Evolutionary conservation across 2,329 filamentous ascomycete genomes (phyloP).

Genomic region (Fusarium scirpi): DNA sequence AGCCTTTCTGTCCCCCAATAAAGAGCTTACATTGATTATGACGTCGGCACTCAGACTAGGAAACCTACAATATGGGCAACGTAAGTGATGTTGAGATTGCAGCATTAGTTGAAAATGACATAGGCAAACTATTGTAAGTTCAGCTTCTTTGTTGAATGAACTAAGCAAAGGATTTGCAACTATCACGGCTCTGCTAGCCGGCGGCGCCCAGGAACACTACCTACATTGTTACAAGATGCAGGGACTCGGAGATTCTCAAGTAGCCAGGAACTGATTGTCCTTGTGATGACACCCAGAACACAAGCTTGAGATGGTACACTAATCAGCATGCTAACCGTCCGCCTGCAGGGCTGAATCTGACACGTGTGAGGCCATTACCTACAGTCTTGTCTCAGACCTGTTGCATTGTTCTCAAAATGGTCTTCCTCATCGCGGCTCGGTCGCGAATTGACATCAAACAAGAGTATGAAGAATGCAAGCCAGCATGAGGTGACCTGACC

Average conservation of each 20-base stretch:
- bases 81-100: background rate
- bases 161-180: background rate
- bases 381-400: slow-evolving; percentile 14
- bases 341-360: slow-evolving; percentile 35
- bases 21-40: background rate
- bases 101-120: background rate
- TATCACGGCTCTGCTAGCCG: background rate
- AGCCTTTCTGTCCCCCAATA: background rate
- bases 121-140: background rate
- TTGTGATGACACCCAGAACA: slow-evolving; percentile 23
- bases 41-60: background rate
- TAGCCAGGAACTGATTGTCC: slow-evolving; percentile 24
- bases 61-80: background rate
- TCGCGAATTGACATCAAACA: background rate
- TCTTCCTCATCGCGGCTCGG: background rate
- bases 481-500: background rate
- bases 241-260: slow-evolving; percentile 29
- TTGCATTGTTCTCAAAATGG: background rate
- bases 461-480: slow-evolving; percentile 8
- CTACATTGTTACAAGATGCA: slow-evolving; percentile 26
- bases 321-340: slow-evolving; percentile 30
- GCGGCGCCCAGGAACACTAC: background rate
- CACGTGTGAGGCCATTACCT: slow-evolving; percentile 36
- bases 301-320: slow-evolving; percentile 12
- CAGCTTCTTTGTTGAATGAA: background rate